A percentile compares a stretch with the other conserved stretches of the same genome.
Conservation (phyloP, 495 filamentous ascomycete genomes). For the Neohortaea acidophila region DNA sequence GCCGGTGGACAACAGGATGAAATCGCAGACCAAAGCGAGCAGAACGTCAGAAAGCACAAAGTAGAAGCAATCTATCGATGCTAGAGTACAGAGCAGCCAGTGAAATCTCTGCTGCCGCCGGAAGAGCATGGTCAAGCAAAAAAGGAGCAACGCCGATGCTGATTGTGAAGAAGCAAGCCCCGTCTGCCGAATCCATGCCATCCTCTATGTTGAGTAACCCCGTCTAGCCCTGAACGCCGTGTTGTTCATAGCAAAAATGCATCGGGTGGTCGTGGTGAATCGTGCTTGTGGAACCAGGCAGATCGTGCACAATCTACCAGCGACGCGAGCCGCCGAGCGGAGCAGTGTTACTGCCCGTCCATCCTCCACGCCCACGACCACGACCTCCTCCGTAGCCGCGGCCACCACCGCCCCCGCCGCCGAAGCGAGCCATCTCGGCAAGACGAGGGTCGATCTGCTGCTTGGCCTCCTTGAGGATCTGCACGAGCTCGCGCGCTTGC, state of each 20-base stretch:
- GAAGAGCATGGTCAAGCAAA: too few relatives aligned
- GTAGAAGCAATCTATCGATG: too few relatives aligned
- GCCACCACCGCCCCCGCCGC: conserved; percentile 53
- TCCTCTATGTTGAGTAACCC: background rate
- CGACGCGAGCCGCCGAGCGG: conserved; percentile 26
- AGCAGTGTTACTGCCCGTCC: conserved; percentile 24
- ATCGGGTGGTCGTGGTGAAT: background rate
- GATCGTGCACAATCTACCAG: conserved; percentile 21
- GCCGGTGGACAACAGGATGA: too few relatives aligned
- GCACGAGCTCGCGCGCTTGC: conserved; percentile 88
- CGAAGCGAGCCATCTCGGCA: conserved; percentile 85
- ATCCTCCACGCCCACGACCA: conserved; percentile 38
- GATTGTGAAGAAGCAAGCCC: too few relatives aligned
- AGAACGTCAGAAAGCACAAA: too few relatives aligned
- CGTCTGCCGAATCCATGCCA: too few relatives aligned
- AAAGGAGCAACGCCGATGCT: too few relatives aligned
- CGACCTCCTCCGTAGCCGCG: conserved; percentile 40
- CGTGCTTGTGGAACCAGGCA: background rate
- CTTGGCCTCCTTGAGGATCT: conserved; percentile 87
- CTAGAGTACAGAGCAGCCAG: too few relatives aligned
- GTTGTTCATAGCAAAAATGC: too few relatives aligned
- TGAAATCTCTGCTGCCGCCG: too few relatives aligned
- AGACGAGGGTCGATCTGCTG: conserved; percentile 95
- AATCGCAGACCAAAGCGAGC: too few relatives aligned
- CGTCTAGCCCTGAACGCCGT: too few relatives aligned